Percentiles rank a stretch among this genome's conserved stretches.
Evolutionary conservation across 1,139 yeast genomes (phyloP).

Genomic region (Pichia sp.): DNA sequence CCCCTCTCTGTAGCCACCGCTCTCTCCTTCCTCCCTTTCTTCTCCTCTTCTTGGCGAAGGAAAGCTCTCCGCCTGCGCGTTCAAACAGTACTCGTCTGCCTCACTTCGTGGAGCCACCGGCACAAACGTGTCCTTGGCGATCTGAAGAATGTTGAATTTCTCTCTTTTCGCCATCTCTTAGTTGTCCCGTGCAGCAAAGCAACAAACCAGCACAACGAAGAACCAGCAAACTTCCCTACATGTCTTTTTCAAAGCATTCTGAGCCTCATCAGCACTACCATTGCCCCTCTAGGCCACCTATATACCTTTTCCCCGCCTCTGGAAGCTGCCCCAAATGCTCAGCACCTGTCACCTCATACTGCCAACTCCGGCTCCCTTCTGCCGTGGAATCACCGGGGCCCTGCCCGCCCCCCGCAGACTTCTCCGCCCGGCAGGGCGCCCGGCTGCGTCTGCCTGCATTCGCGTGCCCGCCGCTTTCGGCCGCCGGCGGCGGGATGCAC

Average conservation of each 20-base stretch:
- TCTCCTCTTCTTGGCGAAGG: not conserved
- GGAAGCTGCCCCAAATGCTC: not conserved
- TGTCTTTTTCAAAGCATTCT: too few species aligned
- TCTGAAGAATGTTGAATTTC: not conserved
- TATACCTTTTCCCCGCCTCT: not conserved
- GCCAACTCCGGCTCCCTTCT: not conserved
- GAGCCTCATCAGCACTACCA: too few species aligned
- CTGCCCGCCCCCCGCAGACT: not conserved
- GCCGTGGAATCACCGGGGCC: not conserved
- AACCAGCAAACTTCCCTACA: too few species aligned
- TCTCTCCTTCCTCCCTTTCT: not conserved
- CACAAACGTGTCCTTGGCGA: constrained; percentile 20
- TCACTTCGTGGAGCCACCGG: constrained; percentile 17
- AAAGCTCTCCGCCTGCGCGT: constrained; percentile 18
- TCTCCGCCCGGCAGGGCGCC: not conserved
- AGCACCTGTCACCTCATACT: not conserved
- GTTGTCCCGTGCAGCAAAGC: too few species aligned
- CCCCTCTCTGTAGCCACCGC: not conserved
- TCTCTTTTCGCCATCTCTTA: not conserved
- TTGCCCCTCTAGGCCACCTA: not conserved
- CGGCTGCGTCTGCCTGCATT: not conserved
- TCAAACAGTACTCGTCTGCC: constrained; percentile 12
- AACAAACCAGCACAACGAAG: too few species aligned
- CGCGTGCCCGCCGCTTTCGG: too few species aligned
- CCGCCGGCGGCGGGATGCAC: too few species aligned